Base-by-base conservation (phyloP, 352 stramenopile genomes). In the Blastocystis sp. region DNA sequence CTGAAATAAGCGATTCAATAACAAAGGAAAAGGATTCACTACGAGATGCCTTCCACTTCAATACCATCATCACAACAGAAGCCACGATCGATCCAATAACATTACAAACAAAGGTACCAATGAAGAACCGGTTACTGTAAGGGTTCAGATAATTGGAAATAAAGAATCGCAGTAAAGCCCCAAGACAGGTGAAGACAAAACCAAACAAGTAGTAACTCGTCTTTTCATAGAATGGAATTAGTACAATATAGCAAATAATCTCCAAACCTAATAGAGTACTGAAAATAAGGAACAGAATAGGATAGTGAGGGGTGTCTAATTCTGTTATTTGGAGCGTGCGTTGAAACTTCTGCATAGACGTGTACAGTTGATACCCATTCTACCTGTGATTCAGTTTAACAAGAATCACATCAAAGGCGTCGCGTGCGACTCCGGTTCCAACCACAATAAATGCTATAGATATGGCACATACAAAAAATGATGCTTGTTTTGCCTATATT, bases 71-170 rank as follows among this genome's bases (percentile, higher is more conserved):
- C 7, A 74, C 32, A 51, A 21, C 63, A 9, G 63, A 51, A 16
- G 32, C 21, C 16, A 74, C 42, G 24, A 21, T 35, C 16, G 12
- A 32, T 51, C 63, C 63, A 46, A 37, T 21, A 14, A 74, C n/a
- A 27, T 74, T 74, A 21, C 63, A 74, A 21, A 74, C 6, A 19
- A 46, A 74, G 14, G 63, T 74, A 24, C 63, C 63, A n/a, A 74
- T 19, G 63, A 46, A 74, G 21, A 74, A 74, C 1, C 35, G 27
- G 3, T 37, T 21, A 27, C 29, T 32, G 0, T 6, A 32, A 7
- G 21, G 21, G 32, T 74, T 74, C 7, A 74, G 32, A n/a, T 43
- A 74, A 0, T 74, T 74, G 1, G 63, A 74, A 24, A 74, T n/a
- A 46, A 54, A 74, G 32, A 32, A 74, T 46, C 63, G 24, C 27